These are phyloP conservation scores for Adiantum capillusveneris DNA, from an alignment of 75 land plant species.

Conservation along the genomic window DNA sequence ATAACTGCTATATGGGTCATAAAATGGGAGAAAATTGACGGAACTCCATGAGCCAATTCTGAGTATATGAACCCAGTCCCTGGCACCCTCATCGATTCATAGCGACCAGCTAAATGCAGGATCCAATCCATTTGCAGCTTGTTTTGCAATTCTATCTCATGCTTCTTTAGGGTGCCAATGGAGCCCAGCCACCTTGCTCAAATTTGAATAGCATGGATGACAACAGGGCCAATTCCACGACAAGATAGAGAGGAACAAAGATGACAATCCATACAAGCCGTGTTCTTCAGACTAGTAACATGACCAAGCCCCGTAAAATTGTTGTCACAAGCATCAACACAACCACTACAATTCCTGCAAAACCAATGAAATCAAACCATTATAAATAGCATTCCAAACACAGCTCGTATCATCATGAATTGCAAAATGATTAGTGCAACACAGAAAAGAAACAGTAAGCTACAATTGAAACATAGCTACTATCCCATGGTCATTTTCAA, in stretches of 20 bases:
- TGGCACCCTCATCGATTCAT: slow-evolving; percentile 79
- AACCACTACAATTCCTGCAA: slow-evolving; percentile 85
- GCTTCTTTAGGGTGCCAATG: slow-evolving; percentile 65
- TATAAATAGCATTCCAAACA: too few species aligned
- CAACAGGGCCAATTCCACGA: slow-evolving; percentile 59
- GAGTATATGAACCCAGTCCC: slow-evolving; percentile 90
- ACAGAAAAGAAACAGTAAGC: too few species aligned
- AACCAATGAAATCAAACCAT: too few species aligned
- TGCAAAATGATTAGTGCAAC: too few species aligned
- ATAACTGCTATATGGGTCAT: slow-evolving; percentile 71
- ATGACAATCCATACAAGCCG: slow-evolving; percentile 44
- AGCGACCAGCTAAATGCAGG: slow-evolving; percentile 64
- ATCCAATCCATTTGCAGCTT: slow-evolving; percentile 80
- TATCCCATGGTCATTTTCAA: too few species aligned
- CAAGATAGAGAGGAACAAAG: slow-evolving; percentile 50
- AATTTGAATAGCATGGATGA: slow-evolving; percentile 72
- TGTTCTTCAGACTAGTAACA: slow-evolving; percentile 83
- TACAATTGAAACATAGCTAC: too few species aligned
- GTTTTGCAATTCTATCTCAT: slow-evolving; percentile 69
- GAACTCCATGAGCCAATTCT: slow-evolving; percentile 78
- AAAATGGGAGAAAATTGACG: slow-evolving; percentile 80
- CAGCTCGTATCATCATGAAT: too few species aligned
- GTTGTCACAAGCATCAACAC: slow-evolving; percentile 78
- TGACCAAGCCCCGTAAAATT: slow-evolving; percentile 61
- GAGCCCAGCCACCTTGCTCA: slow-evolving; percentile 87